These are phyloP conservation scores for Dryadomyces quercivorus DNA, from an alignment of 2,329 filamentous ascomycete genomes.

Conservation along the genomic window DNA sequence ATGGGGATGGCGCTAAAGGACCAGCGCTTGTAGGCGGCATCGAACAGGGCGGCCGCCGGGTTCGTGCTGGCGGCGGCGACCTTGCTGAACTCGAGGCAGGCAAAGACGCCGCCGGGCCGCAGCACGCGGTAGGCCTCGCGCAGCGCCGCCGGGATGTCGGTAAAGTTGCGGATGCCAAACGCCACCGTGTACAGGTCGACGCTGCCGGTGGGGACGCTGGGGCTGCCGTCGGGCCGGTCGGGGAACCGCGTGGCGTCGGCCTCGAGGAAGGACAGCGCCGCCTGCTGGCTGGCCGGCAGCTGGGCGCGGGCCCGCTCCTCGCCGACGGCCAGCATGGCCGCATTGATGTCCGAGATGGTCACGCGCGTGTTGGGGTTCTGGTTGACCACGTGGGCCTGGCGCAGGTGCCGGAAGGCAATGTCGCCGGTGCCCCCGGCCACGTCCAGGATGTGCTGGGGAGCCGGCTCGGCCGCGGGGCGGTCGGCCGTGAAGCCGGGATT, in stretches of 20 bases:
- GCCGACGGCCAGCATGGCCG: conserved; percentile 85
- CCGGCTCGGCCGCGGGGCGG: conserved; percentile 17
- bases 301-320: conserved; percentile 57
- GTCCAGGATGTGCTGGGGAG: conserved; percentile 69
- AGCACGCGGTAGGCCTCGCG: conserved; percentile 77
- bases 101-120: conserved; percentile 90
- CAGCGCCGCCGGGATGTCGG: conserved; percentile 74
- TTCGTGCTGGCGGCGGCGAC: conserved; percentile 32
- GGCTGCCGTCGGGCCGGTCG: conserved; percentile 18
- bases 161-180: conserved; percentile 96
- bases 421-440: conserved; percentile 95
- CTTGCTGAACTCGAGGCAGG: conserved; percentile 90
- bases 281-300: conserved; percentile 42
- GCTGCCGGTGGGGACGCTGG: conserved; percentile 51
- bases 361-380: conserved; percentile 69
- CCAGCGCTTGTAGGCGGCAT: conserved; percentile 88
- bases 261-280: conserved; percentile 62
- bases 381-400: conserved; percentile 73
- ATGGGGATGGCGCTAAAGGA: conserved; percentile 89
- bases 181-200: conserved; percentile 95
- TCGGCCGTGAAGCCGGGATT: conserved; percentile 59
- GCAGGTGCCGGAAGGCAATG: conserved; percentile 92
- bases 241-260: conserved; percentile 74
- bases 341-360: conserved; percentile 92
- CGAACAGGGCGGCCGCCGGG: conserved; percentile 59